Evolutionary conservation across 805 yeast species (phyloP).

Genomic region (Clavispora santaluciae): DNA sequence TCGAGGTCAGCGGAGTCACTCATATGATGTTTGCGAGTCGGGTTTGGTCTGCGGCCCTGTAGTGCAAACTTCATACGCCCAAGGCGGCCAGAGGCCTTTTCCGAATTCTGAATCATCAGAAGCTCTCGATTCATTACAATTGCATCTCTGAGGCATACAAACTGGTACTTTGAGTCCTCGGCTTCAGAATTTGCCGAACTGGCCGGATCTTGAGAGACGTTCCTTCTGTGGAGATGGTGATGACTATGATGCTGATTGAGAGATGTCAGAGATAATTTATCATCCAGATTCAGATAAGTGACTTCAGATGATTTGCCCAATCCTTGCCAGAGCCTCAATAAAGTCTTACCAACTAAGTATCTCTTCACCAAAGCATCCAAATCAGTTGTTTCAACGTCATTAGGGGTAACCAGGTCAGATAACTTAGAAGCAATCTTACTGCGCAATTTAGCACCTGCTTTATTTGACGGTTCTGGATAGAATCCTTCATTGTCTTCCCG

Average conservation of each 20-base stretch:
- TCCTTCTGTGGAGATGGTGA: conserved; percentile 6
- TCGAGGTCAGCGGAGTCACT: not conserved
- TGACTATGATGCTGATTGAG: conserved; percentile 2
- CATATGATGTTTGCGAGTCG: not conserved
- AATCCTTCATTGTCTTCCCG: conserved; percentile 15
- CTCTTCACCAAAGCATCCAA: conserved; percentile 30
- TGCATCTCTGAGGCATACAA: conserved; percentile 32
- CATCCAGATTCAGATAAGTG: conserved; percentile 1
- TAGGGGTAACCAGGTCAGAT: conserved; percentile 29
- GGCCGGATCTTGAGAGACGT: not conserved
- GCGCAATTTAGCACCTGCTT: conserved; percentile 25
- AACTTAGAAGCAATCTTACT: conserved; percentile 30
- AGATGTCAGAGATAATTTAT: not conserved
- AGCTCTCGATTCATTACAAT: conserved; percentile 14
- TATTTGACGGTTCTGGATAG: conserved; percentile 9
- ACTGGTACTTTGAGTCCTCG: conserved; percentile 18
- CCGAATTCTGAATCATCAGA: conserved; percentile 10
- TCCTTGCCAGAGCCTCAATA: conserved; percentile 31
- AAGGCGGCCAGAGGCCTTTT: conserved; percentile 29
- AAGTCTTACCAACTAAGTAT: conserved; percentile 29
- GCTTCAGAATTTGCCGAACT: not conserved
- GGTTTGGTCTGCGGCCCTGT: conserved; percentile 17
- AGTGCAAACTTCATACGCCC: conserved; percentile 32
- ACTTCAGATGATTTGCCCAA: conserved; percentile 1
- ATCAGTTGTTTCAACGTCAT: conserved; percentile 39